A percentile compares a stretch with the other conserved stretches of the same genome.
Evolutionary conservation across 768 basidiomycete genomes (phyloP).

Genomic region (Xerocomus potaroensis): DNA sequence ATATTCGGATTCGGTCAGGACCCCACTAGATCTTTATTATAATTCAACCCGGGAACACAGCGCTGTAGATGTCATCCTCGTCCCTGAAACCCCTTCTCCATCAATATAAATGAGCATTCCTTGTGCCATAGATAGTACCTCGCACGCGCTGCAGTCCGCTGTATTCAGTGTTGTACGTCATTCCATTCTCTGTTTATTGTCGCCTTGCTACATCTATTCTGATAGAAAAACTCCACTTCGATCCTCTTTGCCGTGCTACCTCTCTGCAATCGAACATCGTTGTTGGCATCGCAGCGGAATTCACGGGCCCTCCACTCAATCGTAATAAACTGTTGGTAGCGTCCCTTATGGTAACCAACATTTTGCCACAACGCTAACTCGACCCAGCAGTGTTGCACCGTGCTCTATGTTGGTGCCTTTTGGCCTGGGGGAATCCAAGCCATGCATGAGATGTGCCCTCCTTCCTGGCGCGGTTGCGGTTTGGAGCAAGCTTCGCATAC

Average conservation of each 20-base stretch:
- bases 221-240: no score
- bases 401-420: no score
- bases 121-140: background rate
- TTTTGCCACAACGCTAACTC: no score
- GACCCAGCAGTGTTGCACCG: no score
- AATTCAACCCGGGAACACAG: background rate
- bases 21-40: background rate
- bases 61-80: background rate
- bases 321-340: no score
- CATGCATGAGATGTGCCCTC: no score
- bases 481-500: no score
- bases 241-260: slow-evolving; percentile 17
- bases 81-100: slow-evolving; percentile 6
- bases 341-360: no score
- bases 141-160: background rate
- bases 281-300: no score
- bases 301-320: no score
- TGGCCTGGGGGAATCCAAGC: no score
- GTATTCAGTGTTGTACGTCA: background rate
- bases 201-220: background rate
- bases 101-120: background rate
- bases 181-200: background rate
- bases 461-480: no score
- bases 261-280: slow-evolving; percentile 15
- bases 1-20: background rate